Evolutionary conservation across 163 green algal species (phyloP).

Genomic region (Chlamydomonas reinhardtii): DNA sequence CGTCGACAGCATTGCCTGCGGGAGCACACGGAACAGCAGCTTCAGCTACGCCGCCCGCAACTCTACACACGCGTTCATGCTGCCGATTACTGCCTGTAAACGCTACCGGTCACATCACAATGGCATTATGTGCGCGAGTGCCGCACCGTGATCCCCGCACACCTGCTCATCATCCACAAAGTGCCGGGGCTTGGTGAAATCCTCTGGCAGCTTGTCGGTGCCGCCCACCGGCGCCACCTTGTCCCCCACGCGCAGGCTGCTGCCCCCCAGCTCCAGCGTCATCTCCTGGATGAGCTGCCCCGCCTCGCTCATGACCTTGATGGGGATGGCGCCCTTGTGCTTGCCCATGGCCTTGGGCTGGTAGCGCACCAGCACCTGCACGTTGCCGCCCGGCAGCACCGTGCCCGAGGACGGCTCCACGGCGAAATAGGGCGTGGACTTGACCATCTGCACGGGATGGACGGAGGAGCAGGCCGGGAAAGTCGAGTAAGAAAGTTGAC

Average conservation of each 20-base stretch:
- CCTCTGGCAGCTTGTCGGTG: constrained; percentile 64
- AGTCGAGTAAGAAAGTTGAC: no score
- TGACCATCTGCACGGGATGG: constrained; percentile 38
- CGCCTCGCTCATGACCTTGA: constrained; percentile 51
- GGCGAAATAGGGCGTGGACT: constrained; percentile 58
- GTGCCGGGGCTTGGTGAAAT: constrained; percentile 56
- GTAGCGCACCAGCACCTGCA: constrained; percentile 63
- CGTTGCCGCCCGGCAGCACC: constrained; percentile 38
- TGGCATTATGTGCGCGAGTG: no score
- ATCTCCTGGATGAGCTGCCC: constrained; percentile 44
- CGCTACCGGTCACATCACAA: no score
- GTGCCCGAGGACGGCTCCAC: constrained; percentile 54
- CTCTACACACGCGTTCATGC: no score
- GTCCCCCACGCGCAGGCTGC: constrained; percentile 36
- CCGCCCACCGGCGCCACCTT: constrained; percentile 60
- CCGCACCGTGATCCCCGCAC: no score
- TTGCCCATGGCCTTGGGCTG: constrained; percentile 65
- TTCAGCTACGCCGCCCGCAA: no score
- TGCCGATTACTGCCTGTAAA: no score
- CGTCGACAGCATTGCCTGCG: constrained; percentile 24
- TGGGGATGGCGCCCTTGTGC: constrained; percentile 51
- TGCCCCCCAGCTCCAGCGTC: constrained; percentile 48
- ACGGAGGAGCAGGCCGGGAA: no score
- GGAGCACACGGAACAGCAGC: no score
- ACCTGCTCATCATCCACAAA: constrained; percentile 60